phyloP scores from a whole-genome alignment of 2,329 filamentous ascomycete species.

The Xylaria sp. region DNA sequence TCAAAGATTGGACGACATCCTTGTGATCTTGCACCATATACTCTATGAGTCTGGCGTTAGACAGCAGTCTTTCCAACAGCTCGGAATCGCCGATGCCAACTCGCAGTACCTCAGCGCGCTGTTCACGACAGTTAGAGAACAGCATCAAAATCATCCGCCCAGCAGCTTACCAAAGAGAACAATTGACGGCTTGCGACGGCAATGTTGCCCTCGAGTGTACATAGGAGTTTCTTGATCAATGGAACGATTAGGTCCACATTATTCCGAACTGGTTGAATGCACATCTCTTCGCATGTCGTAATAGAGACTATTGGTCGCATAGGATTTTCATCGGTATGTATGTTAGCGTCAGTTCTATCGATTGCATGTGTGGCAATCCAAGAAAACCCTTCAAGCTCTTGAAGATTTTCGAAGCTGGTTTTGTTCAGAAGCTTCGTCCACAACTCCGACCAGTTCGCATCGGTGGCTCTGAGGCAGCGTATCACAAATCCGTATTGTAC shows the following conservation, averaged over 20 bases:
- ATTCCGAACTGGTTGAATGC: background rate
- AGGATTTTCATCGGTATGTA: background rate
- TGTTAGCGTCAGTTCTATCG: no score
- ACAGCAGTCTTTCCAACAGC: background rate
- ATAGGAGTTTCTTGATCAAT: background rate
- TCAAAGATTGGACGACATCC: background rate
- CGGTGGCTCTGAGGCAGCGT: background rate
- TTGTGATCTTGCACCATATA: background rate
- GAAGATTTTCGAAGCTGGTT: background rate
- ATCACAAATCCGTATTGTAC: background rate
- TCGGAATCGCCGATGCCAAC: background rate
- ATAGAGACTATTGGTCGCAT: background rate
- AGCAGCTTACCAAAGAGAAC: background rate
- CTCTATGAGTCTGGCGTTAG: conserved; percentile 1
- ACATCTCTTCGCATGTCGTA: background rate
- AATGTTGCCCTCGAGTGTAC: background rate
- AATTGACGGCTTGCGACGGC: background rate
- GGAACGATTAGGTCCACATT: background rate
- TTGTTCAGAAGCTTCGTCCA: background rate
- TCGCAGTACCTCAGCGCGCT: background rate
- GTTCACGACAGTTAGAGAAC: background rate
- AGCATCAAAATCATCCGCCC: background rate
- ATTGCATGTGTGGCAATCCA: background rate
- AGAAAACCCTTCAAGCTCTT: background rate
- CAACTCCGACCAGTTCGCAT: background rate